Evolutionary conservation across 108 stramenopile genomes (phyloP).

Genomic region (Fragilariopsis cylindrus): DNA sequence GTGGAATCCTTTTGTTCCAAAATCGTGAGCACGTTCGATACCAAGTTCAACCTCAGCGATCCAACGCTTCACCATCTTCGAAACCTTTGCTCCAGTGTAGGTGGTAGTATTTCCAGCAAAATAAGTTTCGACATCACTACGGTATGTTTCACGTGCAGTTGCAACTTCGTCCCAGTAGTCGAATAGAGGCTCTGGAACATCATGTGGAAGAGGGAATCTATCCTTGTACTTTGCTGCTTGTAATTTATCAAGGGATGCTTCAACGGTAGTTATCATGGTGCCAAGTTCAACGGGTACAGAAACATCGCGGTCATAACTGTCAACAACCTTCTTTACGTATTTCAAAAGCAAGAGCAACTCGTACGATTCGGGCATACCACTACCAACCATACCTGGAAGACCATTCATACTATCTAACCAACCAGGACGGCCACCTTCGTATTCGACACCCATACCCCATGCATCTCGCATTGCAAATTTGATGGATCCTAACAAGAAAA

Average conservation of each 20-base stretch:
- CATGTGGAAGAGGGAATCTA: constrained; percentile 54
- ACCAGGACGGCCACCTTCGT: constrained; percentile 95
- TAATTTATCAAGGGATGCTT: constrained; percentile 75
- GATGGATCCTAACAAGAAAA: constrained; percentile 82
- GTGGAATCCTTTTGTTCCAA: constrained; percentile 77
- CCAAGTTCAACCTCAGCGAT: constrained; percentile 75
- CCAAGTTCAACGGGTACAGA: constrained; percentile 76
- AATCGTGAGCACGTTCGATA: constrained; percentile 75
- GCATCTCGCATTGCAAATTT: constrained; percentile 96
- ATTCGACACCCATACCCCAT: constrained; percentile 95
- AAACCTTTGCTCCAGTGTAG: constrained; percentile 57
- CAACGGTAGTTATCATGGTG: constrained; percentile 65
- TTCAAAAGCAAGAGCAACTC: constrained; percentile 84
- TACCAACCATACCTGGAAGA: constrained; percentile 90
- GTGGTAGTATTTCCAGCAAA: constrained; percentile 81
- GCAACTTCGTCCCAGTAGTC: constrained; percentile 90
- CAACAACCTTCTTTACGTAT: constrained; percentile 74
- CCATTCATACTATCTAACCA: constrained; percentile 99
- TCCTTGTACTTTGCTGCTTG: constrained; percentile 70
- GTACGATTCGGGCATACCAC: constrained; percentile 91
- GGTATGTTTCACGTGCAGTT: constrained; percentile 86
- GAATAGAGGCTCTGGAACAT: constrained; percentile 82
- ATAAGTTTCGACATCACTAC: constrained; percentile 73
- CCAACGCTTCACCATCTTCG: constrained; percentile 71
- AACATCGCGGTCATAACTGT: constrained; percentile 70